Conservation (phyloP, 2,329 filamentous ascomycete genomes). For the Cladophialophora carrionii region DNA sequence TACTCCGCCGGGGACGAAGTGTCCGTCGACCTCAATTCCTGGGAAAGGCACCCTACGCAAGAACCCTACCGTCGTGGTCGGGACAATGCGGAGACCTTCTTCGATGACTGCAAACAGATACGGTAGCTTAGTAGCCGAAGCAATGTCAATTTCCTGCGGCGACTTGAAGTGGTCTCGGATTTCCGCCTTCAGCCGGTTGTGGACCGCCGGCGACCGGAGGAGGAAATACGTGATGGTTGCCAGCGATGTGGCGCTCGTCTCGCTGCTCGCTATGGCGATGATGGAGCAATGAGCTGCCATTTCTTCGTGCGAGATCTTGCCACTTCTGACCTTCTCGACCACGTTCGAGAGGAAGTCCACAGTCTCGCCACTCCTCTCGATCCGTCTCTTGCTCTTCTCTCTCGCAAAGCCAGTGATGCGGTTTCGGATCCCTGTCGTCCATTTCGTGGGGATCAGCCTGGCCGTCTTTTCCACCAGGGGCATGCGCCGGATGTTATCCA, state of each 20-base stretch:
- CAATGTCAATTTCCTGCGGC: not conserved
- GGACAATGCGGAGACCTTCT: not conserved
- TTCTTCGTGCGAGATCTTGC: slow-evolving; percentile 61
- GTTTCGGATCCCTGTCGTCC: not conserved
- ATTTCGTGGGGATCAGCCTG: not conserved
- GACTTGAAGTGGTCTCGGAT: not conserved
- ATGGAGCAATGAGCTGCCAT: slow-evolving; percentile 71
- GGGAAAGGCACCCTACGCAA: not conserved
- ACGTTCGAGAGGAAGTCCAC: slow-evolving; percentile 6
- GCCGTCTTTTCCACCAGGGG: not conserved
- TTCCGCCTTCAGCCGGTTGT: not conserved
- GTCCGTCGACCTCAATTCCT: not conserved
- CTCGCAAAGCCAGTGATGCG: not conserved
- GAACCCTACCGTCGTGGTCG: not conserved
- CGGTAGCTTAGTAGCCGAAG: not conserved
- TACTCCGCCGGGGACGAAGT: not conserved
- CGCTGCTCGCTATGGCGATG: slow-evolving; percentile 30
- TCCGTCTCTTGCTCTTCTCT: not conserved
- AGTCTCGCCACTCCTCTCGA: not conserved
- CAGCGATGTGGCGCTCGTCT: slow-evolving; percentile 3
- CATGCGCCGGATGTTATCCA: not conserved
- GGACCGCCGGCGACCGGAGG: not conserved
- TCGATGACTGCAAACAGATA: slow-evolving; percentile 3
- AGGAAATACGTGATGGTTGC: slow-evolving; percentile 7
- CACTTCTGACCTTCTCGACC: not conserved